Percentiles rank a stretch among this genome's conserved stretches.
Conservation (phyloP, 352 stramenopile species). For the Globisporangium orthogonon region DNA sequence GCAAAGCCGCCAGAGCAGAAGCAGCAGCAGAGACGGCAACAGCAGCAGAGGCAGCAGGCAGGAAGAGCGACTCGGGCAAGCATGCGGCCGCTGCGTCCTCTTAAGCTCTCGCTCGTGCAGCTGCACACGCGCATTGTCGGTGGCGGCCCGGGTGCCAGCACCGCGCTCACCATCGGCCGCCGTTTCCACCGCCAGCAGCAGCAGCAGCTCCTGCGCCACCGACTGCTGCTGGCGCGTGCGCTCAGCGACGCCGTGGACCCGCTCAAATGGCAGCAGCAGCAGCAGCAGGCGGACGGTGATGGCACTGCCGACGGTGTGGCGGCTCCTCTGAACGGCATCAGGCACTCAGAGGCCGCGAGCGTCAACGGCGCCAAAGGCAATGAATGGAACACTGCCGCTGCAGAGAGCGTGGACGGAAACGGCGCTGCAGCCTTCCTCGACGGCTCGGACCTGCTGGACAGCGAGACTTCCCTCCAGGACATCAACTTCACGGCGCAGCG, state of each 20-base stretch:
- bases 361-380: conserved; percentile 4
- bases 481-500: conserved; percentile 65
- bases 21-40: neutral
- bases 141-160: neutral
- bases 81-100: conserved; percentile 28
- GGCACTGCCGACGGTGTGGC: neutral
- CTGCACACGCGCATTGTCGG: conserved; percentile 14
- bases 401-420: conserved; percentile 2
- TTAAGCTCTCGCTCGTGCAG: conserved; percentile 31
- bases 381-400: neutral
- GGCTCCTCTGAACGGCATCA: conserved; percentile 10
- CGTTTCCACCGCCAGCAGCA: conserved; percentile 16
- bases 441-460: conserved; percentile 26
- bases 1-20: neutral
- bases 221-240: conserved; percentile 29
- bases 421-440: conserved; percentile 19
- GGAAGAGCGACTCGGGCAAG: neutral
- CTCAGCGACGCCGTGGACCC: conserved; percentile 38
- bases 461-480: conserved; percentile 29
- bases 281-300: conserved; percentile 1
- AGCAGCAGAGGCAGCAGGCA: neutral
- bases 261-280: conserved; percentile 4
- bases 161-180: conserved; percentile 5
- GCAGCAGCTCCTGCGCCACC: conserved; percentile 9
- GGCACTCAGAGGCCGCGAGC: neutral